A percentile compares a stretch with the other conserved stretches of the same genome.
phyloP scores from a whole-genome alignment of 2,329 filamentous ascomycete genomes.

The Decorospora gaudefroyi region DNA sequence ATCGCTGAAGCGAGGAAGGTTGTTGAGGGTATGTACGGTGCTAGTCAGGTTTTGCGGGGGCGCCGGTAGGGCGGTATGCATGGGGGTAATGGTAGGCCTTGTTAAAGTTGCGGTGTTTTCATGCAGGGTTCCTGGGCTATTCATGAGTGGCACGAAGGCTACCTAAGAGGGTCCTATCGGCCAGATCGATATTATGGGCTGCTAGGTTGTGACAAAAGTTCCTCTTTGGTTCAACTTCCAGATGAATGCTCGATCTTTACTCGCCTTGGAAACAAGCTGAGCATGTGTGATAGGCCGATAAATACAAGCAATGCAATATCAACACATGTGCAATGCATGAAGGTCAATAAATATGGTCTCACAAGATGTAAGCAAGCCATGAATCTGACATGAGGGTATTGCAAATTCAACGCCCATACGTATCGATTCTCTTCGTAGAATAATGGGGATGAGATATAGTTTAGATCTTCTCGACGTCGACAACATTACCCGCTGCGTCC shows the following conservation, averaged over 20 bases:
- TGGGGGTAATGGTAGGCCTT: too few relatives aligned
- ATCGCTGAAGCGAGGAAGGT: neutral
- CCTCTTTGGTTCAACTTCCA: too few relatives aligned
- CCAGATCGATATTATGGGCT: too few relatives aligned
- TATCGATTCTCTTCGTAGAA: neutral
- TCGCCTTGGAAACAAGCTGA: too few relatives aligned
- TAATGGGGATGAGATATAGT: neutral
- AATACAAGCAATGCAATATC: too few relatives aligned
- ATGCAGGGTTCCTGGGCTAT: too few relatives aligned
- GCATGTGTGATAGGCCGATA: too few relatives aligned
- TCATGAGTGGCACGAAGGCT: too few relatives aligned
- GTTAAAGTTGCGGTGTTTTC: neutral
- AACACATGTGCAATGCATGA: neutral
- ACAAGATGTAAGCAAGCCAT: neutral
- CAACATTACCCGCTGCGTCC: constrained; percentile 23
- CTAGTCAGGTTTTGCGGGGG: neutral
- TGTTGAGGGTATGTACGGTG: neutral
- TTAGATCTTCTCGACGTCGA: constrained; percentile 35
- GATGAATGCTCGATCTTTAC: too few relatives aligned
- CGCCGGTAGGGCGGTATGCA: too few relatives aligned
- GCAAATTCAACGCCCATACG: neutral
- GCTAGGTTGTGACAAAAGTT: too few relatives aligned
- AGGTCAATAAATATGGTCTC: neutral
- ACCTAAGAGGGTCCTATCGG: too few relatives aligned
- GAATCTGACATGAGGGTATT: neutral